These are phyloP conservation scores for Zygosaccharomyces rouxii DNA, from an alignment of 805 yeast species.

Conservation along the genomic window DNA sequence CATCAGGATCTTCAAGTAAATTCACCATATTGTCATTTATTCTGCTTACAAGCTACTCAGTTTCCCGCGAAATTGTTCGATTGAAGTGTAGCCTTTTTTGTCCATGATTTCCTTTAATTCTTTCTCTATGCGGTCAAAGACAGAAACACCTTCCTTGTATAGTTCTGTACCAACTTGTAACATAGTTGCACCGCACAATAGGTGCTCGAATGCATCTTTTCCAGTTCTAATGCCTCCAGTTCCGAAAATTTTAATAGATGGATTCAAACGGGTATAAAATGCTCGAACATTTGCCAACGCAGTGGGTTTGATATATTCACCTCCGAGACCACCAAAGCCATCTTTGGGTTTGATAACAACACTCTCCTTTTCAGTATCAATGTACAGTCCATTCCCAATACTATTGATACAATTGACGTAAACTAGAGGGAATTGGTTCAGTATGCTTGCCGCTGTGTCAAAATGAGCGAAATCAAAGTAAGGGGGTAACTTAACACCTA, in stretches of 20 bases:
- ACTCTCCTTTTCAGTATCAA: constrained; percentile 27
- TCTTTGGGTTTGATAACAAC: constrained; percentile 34
- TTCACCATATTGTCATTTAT: no score
- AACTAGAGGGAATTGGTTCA: constrained; percentile 28
- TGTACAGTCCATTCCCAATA: constrained; percentile 32
- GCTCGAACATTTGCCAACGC: constrained; percentile 35
- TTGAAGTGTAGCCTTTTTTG: constrained; percentile 28
- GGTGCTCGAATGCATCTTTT: constrained; percentile 32
- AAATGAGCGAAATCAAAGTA: constrained; percentile 34
- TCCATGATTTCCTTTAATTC: constrained; percentile 27
- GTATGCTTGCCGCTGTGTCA: constrained; percentile 26
- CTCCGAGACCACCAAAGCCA: constrained; percentile 35
- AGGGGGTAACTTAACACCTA: constrained; percentile 33
- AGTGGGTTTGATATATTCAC: constrained; percentile 33
- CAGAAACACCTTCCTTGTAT: constrained; percentile 26
- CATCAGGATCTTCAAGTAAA: no score
- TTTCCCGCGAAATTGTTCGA: constrained; percentile 32
- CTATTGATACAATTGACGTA: constrained; percentile 32
- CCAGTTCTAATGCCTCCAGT: constrained; percentile 33
- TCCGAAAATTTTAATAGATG: constrained; percentile 29
- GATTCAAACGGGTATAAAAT: constrained; percentile 31
- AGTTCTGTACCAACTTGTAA: constrained; percentile 32
- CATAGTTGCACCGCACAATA: constrained; percentile 33
- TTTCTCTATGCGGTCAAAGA: constrained; percentile 24
- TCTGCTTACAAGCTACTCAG: constrained; percentile 20